Percentiles rank a stretch among this genome's conserved stretches.
phyloP scores from a whole-genome alignment of 2,329 filamentous ascomycete species.

The Beauveria sp. region DNA sequence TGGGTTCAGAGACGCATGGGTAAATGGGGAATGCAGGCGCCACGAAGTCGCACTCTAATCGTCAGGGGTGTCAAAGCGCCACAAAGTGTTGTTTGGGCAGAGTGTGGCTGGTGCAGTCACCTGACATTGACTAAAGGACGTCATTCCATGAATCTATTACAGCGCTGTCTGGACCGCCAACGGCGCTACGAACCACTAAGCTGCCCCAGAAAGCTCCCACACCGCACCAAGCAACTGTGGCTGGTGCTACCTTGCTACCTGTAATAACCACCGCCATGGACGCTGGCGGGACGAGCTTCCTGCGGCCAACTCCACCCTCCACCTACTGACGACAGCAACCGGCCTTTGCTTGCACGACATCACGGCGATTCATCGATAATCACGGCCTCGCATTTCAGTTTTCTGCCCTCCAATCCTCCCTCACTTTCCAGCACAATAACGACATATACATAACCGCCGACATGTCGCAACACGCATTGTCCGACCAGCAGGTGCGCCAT shows the following conservation, averaged over 20 bases:
- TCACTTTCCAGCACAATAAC: conserved; percentile 1
- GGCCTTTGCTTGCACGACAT: conserved; percentile 5
- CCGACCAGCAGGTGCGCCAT: conserved; percentile 80
- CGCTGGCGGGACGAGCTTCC: conserved; percentile 4
- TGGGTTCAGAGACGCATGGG: conserved; percentile 1
- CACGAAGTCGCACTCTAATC: not conserved
- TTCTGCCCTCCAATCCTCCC: not conserved
- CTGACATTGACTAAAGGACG: conserved; percentile 17
- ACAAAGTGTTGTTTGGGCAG: not conserved
- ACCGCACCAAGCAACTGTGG: not conserved
- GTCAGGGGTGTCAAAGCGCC: not conserved
- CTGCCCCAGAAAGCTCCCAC: not conserved
- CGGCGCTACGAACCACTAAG: conserved; percentile 9
- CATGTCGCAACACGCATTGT: conserved; percentile 96
- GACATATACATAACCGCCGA: conserved; percentile 34
- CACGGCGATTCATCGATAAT: conserved; percentile 4
- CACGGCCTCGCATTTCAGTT: not conserved
- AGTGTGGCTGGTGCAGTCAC: conserved; percentile 25
- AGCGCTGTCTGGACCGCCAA: not conserved
- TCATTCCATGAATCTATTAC: not conserved
- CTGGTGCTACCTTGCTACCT: not conserved
- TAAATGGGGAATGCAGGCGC: not conserved
- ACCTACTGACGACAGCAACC: conserved; percentile 10
- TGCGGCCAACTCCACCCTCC: conserved; percentile 8
- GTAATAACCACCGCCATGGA: not conserved